These are phyloP conservation scores for Saccharum spontaneum DNA, from an alignment of 176 grass and related monocot genomes.

Conservation along the genomic window DNA sequence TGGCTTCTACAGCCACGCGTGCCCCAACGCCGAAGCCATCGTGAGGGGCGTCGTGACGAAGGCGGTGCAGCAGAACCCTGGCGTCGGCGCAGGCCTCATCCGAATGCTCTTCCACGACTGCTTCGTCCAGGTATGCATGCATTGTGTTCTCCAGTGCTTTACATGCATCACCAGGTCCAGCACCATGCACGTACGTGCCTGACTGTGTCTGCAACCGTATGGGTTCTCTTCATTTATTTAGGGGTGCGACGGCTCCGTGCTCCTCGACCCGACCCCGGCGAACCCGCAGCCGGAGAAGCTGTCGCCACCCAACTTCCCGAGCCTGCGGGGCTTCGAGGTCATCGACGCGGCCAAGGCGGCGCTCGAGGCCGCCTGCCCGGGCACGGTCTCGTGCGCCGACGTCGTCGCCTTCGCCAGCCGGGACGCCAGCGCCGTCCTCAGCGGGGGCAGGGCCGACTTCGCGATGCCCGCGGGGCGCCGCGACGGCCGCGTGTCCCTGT, in stretches of 20 bases:
- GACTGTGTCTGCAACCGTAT: background rate
- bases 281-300: conserved; percentile 45
- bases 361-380: conserved; percentile 21
- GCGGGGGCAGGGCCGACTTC: conserved; percentile 5
- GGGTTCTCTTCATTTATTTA: too few relatives aligned
- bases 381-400: conserved; percentile 43
- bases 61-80: conserved; percentile 9
- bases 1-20: conserved; percentile 29
- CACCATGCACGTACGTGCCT: background rate
- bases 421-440: conserved; percentile 15
- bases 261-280: background rate
- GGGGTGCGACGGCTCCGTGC: background rate
- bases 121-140: conserved; percentile 7
- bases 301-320: conserved; percentile 1
- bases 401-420: conserved; percentile 31
- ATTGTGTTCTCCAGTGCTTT: too few relatives aligned
- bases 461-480: conserved; percentile 21
- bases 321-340: conserved; percentile 45
- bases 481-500: conserved; percentile 25
- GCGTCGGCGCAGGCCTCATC: conserved; percentile 32
- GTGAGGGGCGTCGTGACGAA: background rate
- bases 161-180: too few relatives aligned
- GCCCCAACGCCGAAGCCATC: conserved; percentile 24
- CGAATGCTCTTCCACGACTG: conserved; percentile 54
- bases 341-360: conserved; percentile 44